Percentiles rank a stretch among this genome's conserved stretches.
phyloP scores from a whole-genome alignment of 2,329 filamentous ascomycete genomes.

The Colletotrichum orbiculare region DNA sequence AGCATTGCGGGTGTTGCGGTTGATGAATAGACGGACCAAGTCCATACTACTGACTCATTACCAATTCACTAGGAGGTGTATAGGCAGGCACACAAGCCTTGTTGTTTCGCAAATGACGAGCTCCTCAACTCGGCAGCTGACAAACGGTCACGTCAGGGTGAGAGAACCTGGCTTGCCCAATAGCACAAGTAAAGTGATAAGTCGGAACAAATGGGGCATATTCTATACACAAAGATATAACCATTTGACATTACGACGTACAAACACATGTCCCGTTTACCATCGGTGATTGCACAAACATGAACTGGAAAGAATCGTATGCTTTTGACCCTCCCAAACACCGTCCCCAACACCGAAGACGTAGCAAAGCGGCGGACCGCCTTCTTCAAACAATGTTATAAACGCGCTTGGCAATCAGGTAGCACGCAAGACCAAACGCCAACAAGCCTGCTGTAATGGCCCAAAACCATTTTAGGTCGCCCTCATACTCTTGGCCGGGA shows the following conservation, averaged over 20 bases:
- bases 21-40: too few relatives aligned
- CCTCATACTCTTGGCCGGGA: conserved; percentile 86
- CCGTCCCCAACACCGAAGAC: background rate
- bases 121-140: too few relatives aligned
- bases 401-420: conserved; percentile 83
- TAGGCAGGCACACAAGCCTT: too few relatives aligned
- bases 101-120: too few relatives aligned
- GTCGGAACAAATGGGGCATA: too few relatives aligned
- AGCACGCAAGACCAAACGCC: conserved; percentile 83
- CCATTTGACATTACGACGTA: conserved; percentile 27
- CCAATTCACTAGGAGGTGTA: too few relatives aligned
- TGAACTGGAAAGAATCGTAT: conserved; percentile 2
- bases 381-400: conserved; percentile 76
- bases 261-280: conserved; percentile 33
- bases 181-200: too few relatives aligned
- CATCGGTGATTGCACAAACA: conserved; percentile 30
- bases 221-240: background rate
- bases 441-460: conserved; percentile 80
- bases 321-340: conserved; percentile 20
- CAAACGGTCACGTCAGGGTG: too few relatives aligned
- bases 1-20: too few relatives aligned
- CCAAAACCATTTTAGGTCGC: conserved; percentile 80
- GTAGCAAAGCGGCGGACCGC: background rate
- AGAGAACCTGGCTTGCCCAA: too few relatives aligned
- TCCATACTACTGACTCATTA: too few relatives aligned